These are phyloP conservation scores for Linaria vulgaris DNA, from an alignment of 257 asterid genomes.

Conservation along the genomic window DNA sequence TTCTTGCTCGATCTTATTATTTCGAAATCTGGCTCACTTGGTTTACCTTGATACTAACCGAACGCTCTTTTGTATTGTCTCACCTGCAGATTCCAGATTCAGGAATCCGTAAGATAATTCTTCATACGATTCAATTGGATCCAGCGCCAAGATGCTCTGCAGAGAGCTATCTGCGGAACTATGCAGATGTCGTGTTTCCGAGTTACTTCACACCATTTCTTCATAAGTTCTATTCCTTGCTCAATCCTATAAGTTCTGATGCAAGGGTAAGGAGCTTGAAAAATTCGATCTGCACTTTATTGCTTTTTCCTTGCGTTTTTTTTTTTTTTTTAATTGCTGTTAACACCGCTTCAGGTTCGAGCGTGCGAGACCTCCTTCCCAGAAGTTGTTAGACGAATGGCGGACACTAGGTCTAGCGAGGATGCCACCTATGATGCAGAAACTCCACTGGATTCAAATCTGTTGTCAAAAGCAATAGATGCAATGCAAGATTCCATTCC, in stretches of 20 bases:
- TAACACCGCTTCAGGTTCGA: conserved; percentile 63
- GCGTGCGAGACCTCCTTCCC: conserved; percentile 89
- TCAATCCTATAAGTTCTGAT: conserved; percentile 89
- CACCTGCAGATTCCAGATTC: conserved; percentile 90
- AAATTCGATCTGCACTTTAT: conserved; percentile 15
- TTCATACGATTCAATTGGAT: conserved; percentile 96
- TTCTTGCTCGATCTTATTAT: conserved; percentile 14
- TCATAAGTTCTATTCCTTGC: conserved; percentile 80
- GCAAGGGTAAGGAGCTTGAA: conserved; percentile 70
- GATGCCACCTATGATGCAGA: conserved; percentile 37
- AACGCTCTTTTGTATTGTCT: conserved; percentile 23
- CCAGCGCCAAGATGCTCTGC: conserved; percentile 89
- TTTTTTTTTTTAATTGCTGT: conserved; percentile 19
- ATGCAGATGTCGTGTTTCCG: conserved; percentile 88
- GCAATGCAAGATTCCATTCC: conserved; percentile 34
- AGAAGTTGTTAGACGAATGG: conserved; percentile 89
- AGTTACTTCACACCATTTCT: conserved; percentile 92
- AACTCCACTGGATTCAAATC: conserved; percentile 33
- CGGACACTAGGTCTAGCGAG: conserved; percentile 46
- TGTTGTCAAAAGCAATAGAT: conserved; percentile 31
- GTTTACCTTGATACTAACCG: conserved; percentile 20
- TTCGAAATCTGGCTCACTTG: neutral
- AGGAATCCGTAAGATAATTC: conserved; percentile 95
- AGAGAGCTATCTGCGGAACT: conserved; percentile 84
- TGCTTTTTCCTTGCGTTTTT: conserved; percentile 15